These are phyloP conservation scores for Thalia dealbata DNA, from an alignment of 176 grass and related monocot genomes.

Conservation along the genomic window DNA sequence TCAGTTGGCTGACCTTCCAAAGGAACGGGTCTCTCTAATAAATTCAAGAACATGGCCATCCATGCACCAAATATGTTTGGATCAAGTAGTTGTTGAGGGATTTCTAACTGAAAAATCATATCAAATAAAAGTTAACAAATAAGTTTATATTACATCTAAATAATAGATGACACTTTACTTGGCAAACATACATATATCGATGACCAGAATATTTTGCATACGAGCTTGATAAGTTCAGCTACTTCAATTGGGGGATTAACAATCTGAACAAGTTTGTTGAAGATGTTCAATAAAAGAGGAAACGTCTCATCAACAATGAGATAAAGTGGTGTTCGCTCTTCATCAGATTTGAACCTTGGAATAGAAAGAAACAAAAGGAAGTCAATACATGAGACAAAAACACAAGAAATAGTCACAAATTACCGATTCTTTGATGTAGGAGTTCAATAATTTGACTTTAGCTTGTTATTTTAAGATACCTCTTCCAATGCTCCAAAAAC, in stretches of 20 bases:
- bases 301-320: conserved; percentile 77
- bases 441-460: not conserved
- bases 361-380: conserved; percentile 18
- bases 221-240: conserved; percentile 81
- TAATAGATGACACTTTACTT: not conserved
- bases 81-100: conserved; percentile 72
- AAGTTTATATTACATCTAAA: not conserved
- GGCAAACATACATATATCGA: conserved; percentile 75
- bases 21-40: conserved; percentile 19
- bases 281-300: conserved; percentile 61
- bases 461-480: not conserved
- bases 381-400: not conserved
- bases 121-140: conserved; percentile 20
- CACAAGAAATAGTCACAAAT: not conserved
- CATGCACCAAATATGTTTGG: conserved; percentile 68
- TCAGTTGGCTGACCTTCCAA: conserved; percentile 18
- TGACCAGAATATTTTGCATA: conserved; percentile 99
- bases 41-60: conserved; percentile 57
- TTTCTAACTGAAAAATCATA: conserved; percentile 54
- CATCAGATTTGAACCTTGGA: conserved; percentile 93
- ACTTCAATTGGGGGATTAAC: conserved; percentile 71
- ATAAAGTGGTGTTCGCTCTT: conserved; percentile 77
- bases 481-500: not conserved
- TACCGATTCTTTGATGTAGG: not conserved
- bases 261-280: conserved; percentile 75